Evolutionary conservation across 2,329 filamentous ascomycete genomes (phyloP), one percentile per base, ranked within the genome.

Genomic region (Curvularia eragrostidis): DNA sequence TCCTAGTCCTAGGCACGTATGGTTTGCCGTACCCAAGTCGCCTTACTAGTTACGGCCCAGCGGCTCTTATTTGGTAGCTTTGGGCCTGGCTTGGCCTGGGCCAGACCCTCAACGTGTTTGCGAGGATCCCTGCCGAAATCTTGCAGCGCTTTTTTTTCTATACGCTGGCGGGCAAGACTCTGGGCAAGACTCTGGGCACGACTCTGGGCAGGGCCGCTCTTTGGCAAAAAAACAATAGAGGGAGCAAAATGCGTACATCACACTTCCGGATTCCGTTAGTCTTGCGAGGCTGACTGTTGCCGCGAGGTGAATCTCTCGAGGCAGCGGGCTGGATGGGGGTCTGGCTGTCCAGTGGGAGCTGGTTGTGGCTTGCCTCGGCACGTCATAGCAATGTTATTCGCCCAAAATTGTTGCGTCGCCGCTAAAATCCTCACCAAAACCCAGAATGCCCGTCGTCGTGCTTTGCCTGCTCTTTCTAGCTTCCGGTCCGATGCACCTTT

Each of bases 401-500:
- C 52, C 47, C 38, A 61, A 41, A 62, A 59, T 56, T 9, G 48
- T 49, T 56, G 42, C 36, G 32, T 41, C 42, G 53, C 59, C 43
- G 61, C 61, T 54, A 61, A 61, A 61, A 58, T 58, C 46, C 51
- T 57, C 48, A 42, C 52, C 58, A 60, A 56, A 59, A 54, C 48
- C 64, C 58, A 62, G 43, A 64, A 13, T 46, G 52, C 46, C 52
- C 55, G 58, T 57, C 60, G 48, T 55, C 46, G 48, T 44, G 26
- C 56, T 52, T 61, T 58, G 56, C 63, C 61, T 66, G 62, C 67
- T 70, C 28, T 48, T 62, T 66, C 54, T 46, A 71, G 69, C 62
- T 54, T 55, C 54, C 48, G 44, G 52, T 50, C 69, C 69, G 68
- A 66, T 48, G 48, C 49, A 54, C 54, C 56, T 47, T 54, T 58